phyloP scores from a whole-genome alignment of 192 early-diverging fungal species.

The Umbelopsis ramanniana region DNA sequence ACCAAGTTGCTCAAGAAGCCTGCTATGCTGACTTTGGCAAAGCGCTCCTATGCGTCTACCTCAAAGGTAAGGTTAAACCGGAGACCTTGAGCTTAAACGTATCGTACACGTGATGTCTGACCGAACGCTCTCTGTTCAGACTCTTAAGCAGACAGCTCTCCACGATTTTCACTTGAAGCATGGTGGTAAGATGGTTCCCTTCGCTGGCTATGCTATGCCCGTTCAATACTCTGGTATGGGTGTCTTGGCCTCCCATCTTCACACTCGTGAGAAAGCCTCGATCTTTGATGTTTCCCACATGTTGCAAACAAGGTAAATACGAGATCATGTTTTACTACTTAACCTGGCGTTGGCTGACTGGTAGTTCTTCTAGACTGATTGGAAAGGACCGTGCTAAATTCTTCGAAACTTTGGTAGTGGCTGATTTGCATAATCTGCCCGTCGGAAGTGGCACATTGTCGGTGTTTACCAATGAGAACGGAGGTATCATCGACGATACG shows the following conservation, averaged over 20 bases:
- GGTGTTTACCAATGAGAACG: conserved; percentile 93
- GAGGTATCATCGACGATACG: conserved; percentile 98
- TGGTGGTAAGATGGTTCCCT: conserved; percentile 96
- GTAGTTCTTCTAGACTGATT: conserved; percentile 56
- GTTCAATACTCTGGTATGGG: conserved; percentile 87
- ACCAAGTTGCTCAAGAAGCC: conserved; percentile 17
- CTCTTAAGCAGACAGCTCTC: conserved; percentile 77
- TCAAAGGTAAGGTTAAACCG: conserved; percentile 16
- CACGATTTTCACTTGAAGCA: conserved; percentile 92
- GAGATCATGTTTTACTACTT: background rate
- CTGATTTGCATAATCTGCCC: conserved; percentile 80
- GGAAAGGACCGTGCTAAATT: conserved; percentile 89
- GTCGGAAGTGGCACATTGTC: conserved; percentile 84
- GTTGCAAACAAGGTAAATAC: conserved; percentile 84
- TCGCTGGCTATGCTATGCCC: conserved; percentile 98
- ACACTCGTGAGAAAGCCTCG: conserved; percentile 87
- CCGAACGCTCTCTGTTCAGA: background rate
- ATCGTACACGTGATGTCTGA: background rate
- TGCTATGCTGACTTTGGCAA: conserved; percentile 10
- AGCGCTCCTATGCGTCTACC: background rate
- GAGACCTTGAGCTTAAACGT: background rate
- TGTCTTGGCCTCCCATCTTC: conserved; percentile 86
- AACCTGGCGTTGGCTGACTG: background rate
- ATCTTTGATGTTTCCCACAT: conserved; percentile 99
- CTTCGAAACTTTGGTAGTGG: conserved; percentile 88